Conservation (phyloP, 1,284 basidiomycete species). For the Papiliotrema nemorosa region DNA sequence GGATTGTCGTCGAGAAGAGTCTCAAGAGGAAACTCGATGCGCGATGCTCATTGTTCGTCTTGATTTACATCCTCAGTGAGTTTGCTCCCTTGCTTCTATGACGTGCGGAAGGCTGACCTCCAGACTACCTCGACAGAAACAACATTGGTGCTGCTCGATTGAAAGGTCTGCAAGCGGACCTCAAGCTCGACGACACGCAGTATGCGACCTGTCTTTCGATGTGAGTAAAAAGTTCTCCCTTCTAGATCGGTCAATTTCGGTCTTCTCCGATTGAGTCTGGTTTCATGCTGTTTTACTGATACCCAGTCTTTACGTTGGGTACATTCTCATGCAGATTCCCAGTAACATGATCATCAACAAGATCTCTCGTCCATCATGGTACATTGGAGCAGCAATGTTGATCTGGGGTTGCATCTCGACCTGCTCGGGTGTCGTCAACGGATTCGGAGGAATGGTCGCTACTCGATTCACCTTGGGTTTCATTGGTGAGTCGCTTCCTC, state of each 20-base stretch:
- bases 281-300: too few relatives aligned
- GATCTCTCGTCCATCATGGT: slow-evolving; percentile 28
- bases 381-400: slow-evolving; percentile 33
- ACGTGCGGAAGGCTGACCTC: not conserved
- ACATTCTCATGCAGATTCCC: slow-evolving; percentile 30
- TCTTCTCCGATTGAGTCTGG: too few relatives aligned
- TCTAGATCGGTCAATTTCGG: not conserved
- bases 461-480: slow-evolving; percentile 30
- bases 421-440: slow-evolving; percentile 25
- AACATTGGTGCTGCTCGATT: slow-evolving; percentile 35
- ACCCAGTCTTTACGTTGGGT: slow-evolving; percentile 34
- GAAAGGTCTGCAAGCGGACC: slow-evolving; percentile 66
- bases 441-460: slow-evolving; percentile 28
- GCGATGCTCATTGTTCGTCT: slow-evolving; percentile 31
- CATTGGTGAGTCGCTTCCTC: too few relatives aligned
- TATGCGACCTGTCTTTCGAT: slow-evolving; percentile 69
- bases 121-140: slow-evolving; percentile 33
- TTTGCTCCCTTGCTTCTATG: not conserved
- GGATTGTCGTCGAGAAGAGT: slow-evolving; percentile 32
- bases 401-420: slow-evolving; percentile 36
- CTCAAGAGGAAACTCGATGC: slow-evolving; percentile 33
- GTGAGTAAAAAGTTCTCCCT: too few relatives aligned
- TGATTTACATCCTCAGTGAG: slow-evolving; percentile 38
- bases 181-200: slow-evolving; percentile 60
- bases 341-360: slow-evolving; percentile 38